Evolutionary conservation across 495 filamentous ascomycete species (phyloP).

Genomic region (Daldinia loculata): DNA sequence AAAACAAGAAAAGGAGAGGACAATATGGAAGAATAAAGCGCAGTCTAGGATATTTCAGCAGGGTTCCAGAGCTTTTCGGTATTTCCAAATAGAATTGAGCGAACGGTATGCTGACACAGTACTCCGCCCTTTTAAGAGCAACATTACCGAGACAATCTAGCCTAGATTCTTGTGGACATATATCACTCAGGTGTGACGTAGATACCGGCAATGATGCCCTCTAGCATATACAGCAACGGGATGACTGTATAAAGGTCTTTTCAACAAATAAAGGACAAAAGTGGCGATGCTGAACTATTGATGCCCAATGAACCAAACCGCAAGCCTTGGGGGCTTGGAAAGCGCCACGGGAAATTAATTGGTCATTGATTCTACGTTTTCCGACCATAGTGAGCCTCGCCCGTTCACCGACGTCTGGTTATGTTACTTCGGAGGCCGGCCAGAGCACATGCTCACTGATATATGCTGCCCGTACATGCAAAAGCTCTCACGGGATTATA

Average conservation of each 20-base stretch:
- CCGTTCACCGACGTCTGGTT: not conserved
- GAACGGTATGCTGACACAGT: not conserved
- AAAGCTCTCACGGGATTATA: not conserved
- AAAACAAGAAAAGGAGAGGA: not conserved
- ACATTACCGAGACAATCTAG: slow-evolving; percentile 1
- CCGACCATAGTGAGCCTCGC: not conserved
- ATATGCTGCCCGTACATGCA: not conserved
- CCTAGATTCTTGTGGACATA: not conserved
- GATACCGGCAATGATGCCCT: not conserved
- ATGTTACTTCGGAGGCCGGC: not conserved
- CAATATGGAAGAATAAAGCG: not conserved
- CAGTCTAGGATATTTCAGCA: not conserved
- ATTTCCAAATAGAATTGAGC: not conserved
- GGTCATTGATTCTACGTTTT: not conserved
- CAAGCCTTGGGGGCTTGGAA: not conserved
- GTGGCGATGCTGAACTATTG: slow-evolving; percentile 4
- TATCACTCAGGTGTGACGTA: not conserved
- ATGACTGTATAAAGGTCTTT: not conserved
- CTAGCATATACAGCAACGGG: not conserved
- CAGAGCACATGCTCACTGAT: not conserved
- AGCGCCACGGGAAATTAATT: not conserved
- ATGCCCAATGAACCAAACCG: slow-evolving; percentile 2
- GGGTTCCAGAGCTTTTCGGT: not conserved
- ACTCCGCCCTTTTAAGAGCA: slow-evolving; percentile 2
- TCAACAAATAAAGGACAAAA: not conserved